phyloP scores from a whole-genome alignment of 768 basidiomycete genomes.

The Plicaturopsis crispa region DNA sequence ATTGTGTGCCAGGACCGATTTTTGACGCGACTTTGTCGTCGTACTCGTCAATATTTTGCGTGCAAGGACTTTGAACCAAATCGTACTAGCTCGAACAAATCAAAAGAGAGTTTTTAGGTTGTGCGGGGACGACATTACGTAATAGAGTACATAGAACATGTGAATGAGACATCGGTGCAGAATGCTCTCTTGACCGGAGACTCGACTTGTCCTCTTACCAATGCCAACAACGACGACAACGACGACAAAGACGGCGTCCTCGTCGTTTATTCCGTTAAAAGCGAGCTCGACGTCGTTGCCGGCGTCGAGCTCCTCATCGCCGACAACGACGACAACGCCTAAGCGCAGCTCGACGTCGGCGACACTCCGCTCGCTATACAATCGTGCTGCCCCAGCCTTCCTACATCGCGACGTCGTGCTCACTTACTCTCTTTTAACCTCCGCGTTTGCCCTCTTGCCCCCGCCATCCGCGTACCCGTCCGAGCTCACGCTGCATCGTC shows the following conservation, averaged over 20 bases:
- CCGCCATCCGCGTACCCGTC: conserved; percentile 31
- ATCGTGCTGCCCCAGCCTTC: conserved; percentile 73
- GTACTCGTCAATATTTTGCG: no score
- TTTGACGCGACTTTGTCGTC: no score
- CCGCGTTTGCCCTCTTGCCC: conserved; percentile 59
- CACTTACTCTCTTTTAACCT: conserved; percentile 55
- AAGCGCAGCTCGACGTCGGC: conserved; percentile 27
- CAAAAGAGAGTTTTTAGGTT: not conserved
- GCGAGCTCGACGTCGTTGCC: conserved; percentile 13
- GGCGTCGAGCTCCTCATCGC: conserved; percentile 3
- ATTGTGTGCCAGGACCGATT: no score
- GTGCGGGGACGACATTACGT: no score
- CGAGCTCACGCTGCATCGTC: conserved; percentile 38
- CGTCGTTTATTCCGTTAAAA: conserved; percentile 28
- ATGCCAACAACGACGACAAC: conserved; percentile 50
- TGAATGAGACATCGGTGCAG: no score
- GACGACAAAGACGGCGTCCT: conserved; percentile 19
- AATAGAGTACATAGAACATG: no score
- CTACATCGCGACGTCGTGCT: conserved; percentile 65
- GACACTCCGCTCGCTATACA: conserved; percentile 65
- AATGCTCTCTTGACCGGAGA: conserved; percentile 11
- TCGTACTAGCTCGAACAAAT: no score
- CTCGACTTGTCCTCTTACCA: no score
- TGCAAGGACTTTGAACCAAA: no score
- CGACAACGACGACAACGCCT: conserved; percentile 13